Evolutionary conservation across 176 grass and related monocot species (phyloP).

Genomic region (Oropetium thomaeum): DNA sequence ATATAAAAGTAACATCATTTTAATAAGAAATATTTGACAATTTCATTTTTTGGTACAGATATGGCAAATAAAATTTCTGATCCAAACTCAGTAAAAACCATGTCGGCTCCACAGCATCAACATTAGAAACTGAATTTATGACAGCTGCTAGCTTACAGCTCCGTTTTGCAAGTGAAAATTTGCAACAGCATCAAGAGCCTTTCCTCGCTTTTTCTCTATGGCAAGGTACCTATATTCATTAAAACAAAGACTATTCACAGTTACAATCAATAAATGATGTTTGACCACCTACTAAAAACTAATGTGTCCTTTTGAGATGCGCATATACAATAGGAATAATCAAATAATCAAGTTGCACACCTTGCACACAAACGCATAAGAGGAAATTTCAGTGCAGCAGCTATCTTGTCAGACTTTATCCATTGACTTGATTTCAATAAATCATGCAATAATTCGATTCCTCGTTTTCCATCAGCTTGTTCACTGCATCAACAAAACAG

Average conservation of each 20-base stretch:
- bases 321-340: background rate
- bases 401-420: slow-evolving; percentile 64
- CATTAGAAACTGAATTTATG: slow-evolving; percentile 9
- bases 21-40: background rate
- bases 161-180: slow-evolving; percentile 99
- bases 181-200: slow-evolving; percentile 80
- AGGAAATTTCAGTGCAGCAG: slow-evolving; percentile 55
- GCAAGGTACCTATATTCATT: slow-evolving; percentile 67
- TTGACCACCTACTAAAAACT: background rate
- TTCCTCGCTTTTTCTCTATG: slow-evolving; percentile 87
- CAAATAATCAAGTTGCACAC: slow-evolving; percentile 34
- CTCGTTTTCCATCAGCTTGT: slow-evolving; percentile 50
- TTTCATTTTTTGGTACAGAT: background rate
- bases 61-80: background rate
- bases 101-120: background rate
- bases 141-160: slow-evolving; percentile 58
- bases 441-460: slow-evolving; percentile 70
- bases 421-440: slow-evolving; percentile 66
- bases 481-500: slow-evolving; percentile 49
- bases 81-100: background rate
- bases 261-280: slow-evolving; percentile 3
- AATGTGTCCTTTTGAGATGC: background rate
- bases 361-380: slow-evolving; percentile 91
- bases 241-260: slow-evolving; percentile 1
- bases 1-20: background rate